These are phyloP conservation scores for Microcos paniculata DNA, from an alignment of 345 rosid genomes.

Conservation along the genomic window DNA sequence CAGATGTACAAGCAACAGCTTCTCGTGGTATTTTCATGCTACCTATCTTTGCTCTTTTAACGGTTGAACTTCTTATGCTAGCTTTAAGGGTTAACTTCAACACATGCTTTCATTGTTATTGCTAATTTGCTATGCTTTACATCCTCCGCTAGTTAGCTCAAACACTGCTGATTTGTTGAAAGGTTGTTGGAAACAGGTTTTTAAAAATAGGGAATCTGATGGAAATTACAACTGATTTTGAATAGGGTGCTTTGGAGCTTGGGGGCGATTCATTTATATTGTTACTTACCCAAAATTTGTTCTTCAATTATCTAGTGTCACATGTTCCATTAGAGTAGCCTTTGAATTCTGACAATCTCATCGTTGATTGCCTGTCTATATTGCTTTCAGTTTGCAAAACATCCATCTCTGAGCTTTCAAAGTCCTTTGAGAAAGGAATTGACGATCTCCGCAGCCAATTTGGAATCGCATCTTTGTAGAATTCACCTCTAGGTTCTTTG, in stretches of 20 bases:
- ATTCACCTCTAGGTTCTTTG: background rate
- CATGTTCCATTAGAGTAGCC: background rate
- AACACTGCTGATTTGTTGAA: background rate
- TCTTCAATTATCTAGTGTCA: background rate
- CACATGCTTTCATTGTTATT: background rate
- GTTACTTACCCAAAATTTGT: background rate
- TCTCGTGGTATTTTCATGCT: slow-evolving; percentile 34
- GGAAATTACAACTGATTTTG: background rate
- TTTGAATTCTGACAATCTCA: background rate
- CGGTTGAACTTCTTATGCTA: background rate
- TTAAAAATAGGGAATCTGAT: background rate
- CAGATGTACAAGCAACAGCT: slow-evolving; percentile 39
- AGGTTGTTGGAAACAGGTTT: too few species aligned
- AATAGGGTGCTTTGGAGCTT: background rate
- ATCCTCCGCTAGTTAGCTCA: background rate
- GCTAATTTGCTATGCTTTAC: background rate
- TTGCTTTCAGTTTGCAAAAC: slow-evolving; percentile 46
- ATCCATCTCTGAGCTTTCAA: slow-evolving; percentile 44
- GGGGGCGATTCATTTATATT: background rate
- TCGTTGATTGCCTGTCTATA: slow-evolving; percentile 5
- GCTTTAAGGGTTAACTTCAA: background rate
- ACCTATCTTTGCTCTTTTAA: background rate
- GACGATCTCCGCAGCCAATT: slow-evolving; percentile 35
- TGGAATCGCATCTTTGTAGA: slow-evolving; percentile 35
- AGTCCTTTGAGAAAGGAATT: slow-evolving; percentile 43